These are phyloP conservation scores for Ensete glaucum DNA, from an alignment of 176 grass and related monocot genomes.

Conservation along the genomic window DNA sequence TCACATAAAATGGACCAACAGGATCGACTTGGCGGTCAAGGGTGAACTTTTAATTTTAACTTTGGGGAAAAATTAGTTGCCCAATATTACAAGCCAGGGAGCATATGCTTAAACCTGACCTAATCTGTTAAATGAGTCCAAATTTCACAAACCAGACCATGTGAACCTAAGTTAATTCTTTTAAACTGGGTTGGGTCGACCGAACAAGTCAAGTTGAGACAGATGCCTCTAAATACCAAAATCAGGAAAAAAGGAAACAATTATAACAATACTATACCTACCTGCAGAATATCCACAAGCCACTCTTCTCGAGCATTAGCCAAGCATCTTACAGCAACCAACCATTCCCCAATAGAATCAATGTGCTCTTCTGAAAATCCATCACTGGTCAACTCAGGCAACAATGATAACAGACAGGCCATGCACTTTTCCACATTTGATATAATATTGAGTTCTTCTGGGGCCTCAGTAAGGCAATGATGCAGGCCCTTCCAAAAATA, in stretches of 20 bases:
- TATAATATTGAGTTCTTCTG: slow-evolving; percentile 29
- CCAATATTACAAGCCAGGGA: not conserved
- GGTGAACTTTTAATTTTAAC: too few species aligned
- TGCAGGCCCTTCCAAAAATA: slow-evolving; percentile 69
- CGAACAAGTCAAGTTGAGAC: not conserved
- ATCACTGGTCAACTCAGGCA: slow-evolving; percentile 41
- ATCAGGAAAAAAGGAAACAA: slow-evolving; percentile 12
- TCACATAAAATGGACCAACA: too few species aligned
- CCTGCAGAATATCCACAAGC: slow-evolving; percentile 56
- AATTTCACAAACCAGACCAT: not conserved
- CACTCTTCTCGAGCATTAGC: slow-evolving; percentile 40
- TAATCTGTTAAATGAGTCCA: not conserved
- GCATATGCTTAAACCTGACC: not conserved
- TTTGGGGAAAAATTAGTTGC: too few species aligned
- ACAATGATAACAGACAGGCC: slow-evolving; percentile 39
- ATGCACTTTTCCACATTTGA: slow-evolving; percentile 58
- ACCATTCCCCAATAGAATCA: slow-evolving; percentile 50
- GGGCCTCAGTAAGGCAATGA: slow-evolving; percentile 41
- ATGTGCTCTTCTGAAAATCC: slow-evolving; percentile 14
- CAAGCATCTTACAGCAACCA: slow-evolving; percentile 58
- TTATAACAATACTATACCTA: slow-evolving; percentile 16
- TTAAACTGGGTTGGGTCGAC: too few species aligned
- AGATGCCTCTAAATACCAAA: not conserved
- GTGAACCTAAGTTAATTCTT: not conserved
- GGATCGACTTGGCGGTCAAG: too few species aligned